Base-by-base conservation (phyloP, 305 asterid genomes). In the Fraxinus greggii region DNA sequence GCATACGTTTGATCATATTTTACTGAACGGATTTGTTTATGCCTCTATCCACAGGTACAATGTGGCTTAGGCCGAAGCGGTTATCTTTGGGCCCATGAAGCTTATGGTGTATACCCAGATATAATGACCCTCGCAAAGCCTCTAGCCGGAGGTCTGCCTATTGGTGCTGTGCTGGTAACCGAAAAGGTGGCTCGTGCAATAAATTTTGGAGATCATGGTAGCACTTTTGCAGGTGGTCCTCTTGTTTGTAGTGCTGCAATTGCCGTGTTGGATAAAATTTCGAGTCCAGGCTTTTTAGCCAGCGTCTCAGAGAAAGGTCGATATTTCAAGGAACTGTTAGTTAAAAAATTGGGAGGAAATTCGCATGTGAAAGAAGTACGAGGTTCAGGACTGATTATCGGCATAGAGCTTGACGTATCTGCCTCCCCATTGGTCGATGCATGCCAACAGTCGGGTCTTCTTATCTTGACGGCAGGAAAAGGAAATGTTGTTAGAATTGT, bases 61-160 rank as follows among this genome's bases (percentile, higher is more conserved):
- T 95, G 99, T 26, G 99, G 98, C 51, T 84, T 95, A 79, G 99
- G 99, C 35, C 91, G 98, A 82, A 86, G 97, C 0, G 98, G 99
- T 24, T 79, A 90, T 80, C 98, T 95, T 10, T 94, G 98, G 99
- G 99, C 99, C n/a, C 93, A 95, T 3, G 98, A 95, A 84, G 90
- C 89, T 0, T 95, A 87, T 13, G 91, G 80, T 8, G 80, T 95
- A 56, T 90, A 80, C 89, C 98, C 97, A 0, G 98, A 95, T 77
- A 89, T 95, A 76, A 95, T 95, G 99, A 92, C 98, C 35, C 93
- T 92, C 6, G 98, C 98, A 77, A 95, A 95, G 86, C 99, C 99
- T 82, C 94, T 95, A 24, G 99, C 98, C 0, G 97, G 97, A 77
- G 99, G 98, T 61, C 93, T 94, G 70, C 98, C 99, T 42, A 93